These are phyloP conservation scores for Yarrowia porcina DNA, from an alignment of 805 yeast species.

Conservation along the genomic window DNA sequence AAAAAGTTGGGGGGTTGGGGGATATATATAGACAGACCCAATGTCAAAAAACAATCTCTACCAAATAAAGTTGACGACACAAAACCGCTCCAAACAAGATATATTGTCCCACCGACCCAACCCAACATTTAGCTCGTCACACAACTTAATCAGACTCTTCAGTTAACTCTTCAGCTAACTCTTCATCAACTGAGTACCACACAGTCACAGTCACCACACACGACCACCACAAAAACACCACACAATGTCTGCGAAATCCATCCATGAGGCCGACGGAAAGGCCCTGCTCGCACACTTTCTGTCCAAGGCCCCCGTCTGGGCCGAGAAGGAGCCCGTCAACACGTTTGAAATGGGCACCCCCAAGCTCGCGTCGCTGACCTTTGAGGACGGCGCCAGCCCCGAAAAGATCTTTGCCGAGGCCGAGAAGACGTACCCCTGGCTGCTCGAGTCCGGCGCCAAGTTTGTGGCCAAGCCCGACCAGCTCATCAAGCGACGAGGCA, in stretches of 20 bases:
- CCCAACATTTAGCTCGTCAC: background rate
- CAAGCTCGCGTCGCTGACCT: conserved; percentile 40
- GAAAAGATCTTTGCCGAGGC: conserved; percentile 39
- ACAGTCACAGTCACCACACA: too few species aligned
- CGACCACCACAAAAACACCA: background rate
- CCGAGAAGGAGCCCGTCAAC: conserved; percentile 36
- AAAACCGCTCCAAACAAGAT: background rate
- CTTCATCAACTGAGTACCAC: background rate
- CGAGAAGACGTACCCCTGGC: conserved; percentile 45
- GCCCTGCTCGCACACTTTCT: conserved; percentile 45
- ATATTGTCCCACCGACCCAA: background rate
- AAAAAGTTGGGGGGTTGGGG: background rate
- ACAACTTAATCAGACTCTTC: background rate
- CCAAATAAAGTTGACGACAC: background rate
- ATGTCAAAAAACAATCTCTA: background rate
- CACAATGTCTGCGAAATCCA: conserved; percentile 45
- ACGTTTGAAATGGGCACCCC: conserved; percentile 39
- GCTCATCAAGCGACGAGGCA: conserved; percentile 48
- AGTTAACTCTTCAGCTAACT: background rate
- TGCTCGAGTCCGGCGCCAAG: conserved; percentile 39
- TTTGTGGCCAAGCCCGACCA: conserved; percentile 49
- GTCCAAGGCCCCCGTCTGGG: conserved; percentile 42
- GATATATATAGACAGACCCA: background rate
- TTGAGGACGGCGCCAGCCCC: conserved; percentile 37
- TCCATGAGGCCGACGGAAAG: conserved; percentile 48